These are phyloP conservation scores for Leccinum olivaceopallidum DNA, from an alignment of 768 basidiomycete species.

Conservation along the genomic window DNA sequence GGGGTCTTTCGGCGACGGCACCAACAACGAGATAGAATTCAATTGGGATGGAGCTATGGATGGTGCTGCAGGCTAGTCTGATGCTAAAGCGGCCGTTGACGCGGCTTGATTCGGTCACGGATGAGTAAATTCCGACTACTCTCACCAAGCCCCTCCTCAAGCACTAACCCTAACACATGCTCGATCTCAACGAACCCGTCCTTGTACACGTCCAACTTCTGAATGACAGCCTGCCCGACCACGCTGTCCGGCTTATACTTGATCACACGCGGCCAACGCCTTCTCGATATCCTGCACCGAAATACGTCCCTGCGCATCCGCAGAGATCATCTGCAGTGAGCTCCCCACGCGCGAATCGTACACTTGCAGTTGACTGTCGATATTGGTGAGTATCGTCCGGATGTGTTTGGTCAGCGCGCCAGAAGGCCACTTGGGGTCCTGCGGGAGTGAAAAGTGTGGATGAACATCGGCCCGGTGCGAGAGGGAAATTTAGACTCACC, in stretches of 20 bases:
- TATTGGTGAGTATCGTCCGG: conserved; percentile 92
- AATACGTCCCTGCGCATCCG: conserved; percentile 85
- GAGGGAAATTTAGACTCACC: conserved; percentile 38
- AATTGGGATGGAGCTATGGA: too few species aligned
- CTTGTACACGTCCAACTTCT: conserved; percentile 94
- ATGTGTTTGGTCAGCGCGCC: conserved; percentile 93
- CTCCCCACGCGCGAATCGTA: conserved; percentile 88
- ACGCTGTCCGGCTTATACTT: conserved; percentile 91
- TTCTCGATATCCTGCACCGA: conserved; percentile 86
- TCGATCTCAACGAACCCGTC: conserved; percentile 66
- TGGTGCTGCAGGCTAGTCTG: too few species aligned
- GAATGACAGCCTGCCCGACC: conserved; percentile 82
- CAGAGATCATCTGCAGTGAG: conserved; percentile 83
- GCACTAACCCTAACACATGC: conserved; percentile 39
- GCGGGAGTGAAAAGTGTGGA: background rate
- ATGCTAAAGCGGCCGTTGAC: too few species aligned
- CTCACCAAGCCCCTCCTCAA: conserved; percentile 80
- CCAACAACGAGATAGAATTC: too few species aligned
- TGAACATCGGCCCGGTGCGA: background rate
- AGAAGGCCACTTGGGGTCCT: conserved; percentile 80
- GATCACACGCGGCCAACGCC: conserved; percentile 79
- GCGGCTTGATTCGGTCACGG: too few species aligned
- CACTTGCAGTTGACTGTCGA: conserved; percentile 87
- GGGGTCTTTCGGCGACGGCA: too few species aligned
- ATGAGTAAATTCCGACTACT: too few species aligned